Evolutionary conservation across 495 filamentous ascomycete species (phyloP), one percentile per base, ranked within the genome.

Genomic region (Penicillium fimorum): DNA sequence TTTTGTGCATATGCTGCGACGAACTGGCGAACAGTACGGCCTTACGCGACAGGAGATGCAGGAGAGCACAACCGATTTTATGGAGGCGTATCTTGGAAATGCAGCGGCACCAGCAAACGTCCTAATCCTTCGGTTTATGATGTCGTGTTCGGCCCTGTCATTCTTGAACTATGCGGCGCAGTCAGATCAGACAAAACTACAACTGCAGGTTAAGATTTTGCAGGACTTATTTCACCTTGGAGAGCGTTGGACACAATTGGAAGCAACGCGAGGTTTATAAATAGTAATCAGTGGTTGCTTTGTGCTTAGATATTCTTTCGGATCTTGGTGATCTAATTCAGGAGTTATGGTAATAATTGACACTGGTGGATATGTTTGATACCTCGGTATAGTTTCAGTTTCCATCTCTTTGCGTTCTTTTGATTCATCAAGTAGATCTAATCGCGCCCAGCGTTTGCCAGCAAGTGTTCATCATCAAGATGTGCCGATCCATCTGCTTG

Each of bases 1-100:
- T 18, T 47, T 47, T 6, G n/a, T 47, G 25, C 44, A 32, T 18
- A 47, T 47, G 44, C 25, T 47, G 44, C 44, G 44, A n/a, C 27
- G 44, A 18, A 32, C 27, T 9, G 44, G 44, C n/a, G 44, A 47
- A n/a, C 44, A 47, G 27, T 47, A 47, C 11, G 44, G 44, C n/a
- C 44, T 32, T 30, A 20, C 25, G 8, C 44, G 44, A 12, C 29
- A 47, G 9, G 44, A 47, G 44, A 47, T 46, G 43, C 44, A 30
- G 27, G 25, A 29, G n/a, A 47, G n/a, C 44, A 30, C 27, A 30
- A 18, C 27, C 5, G 1, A 27, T 3, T 47, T 47, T 47, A 8
- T 47, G 44, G 44, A 47, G 27, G 44, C 27, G 1, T 47, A 47
- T 47, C 44, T 47, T 30, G 44, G 44, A 12, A 30, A 30, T 30